Evolutionary conservation across 2,329 filamentous ascomycete species (phyloP).

Genomic region (Fusarium sp.): DNA sequence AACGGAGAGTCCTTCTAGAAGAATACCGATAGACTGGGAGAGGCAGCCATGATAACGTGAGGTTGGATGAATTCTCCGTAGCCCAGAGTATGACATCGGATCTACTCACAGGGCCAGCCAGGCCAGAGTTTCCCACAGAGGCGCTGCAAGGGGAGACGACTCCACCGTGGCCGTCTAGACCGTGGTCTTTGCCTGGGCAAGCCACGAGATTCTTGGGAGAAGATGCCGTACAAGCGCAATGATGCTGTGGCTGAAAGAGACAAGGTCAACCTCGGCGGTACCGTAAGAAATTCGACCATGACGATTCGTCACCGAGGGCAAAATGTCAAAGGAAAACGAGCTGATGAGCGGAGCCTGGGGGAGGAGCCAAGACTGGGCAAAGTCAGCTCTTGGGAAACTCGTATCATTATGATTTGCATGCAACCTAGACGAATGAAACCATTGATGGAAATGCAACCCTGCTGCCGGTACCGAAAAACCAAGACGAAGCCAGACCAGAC

Average conservation of each 20-base stretch:
- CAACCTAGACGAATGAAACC: constrained; percentile 16
- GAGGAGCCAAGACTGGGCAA: background rate
- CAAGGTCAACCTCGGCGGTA: constrained; percentile 11
- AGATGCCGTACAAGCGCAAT: constrained; percentile 14
- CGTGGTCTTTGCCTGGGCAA: constrained; percentile 25
- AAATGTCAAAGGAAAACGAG: background rate
- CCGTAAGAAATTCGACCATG: constrained; percentile 19
- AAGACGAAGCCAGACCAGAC: background rate
- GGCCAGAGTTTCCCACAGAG: background rate
- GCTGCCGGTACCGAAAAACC: background rate
- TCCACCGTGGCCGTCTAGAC: background rate
- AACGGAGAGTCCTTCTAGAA: constrained; percentile 37
- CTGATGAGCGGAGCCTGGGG: constrained; percentile 18
- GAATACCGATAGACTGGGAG: constrained; percentile 1
- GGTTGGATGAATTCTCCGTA: constrained; percentile 23
- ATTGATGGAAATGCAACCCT: constrained; percentile 12
- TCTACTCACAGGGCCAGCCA: background rate
- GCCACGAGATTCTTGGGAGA: constrained; percentile 23
- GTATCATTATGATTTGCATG: constrained; percentile 26
- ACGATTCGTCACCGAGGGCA: background rate
- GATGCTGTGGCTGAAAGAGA: constrained; percentile 23
- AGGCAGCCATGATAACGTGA: constrained; percentile 15
- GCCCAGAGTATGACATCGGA: background rate
- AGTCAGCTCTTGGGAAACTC: background rate
- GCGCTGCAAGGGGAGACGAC: constrained; percentile 33